Conservation (phyloP, 192 early-diverging fungal species). For the Coemansia sp. region DNA sequence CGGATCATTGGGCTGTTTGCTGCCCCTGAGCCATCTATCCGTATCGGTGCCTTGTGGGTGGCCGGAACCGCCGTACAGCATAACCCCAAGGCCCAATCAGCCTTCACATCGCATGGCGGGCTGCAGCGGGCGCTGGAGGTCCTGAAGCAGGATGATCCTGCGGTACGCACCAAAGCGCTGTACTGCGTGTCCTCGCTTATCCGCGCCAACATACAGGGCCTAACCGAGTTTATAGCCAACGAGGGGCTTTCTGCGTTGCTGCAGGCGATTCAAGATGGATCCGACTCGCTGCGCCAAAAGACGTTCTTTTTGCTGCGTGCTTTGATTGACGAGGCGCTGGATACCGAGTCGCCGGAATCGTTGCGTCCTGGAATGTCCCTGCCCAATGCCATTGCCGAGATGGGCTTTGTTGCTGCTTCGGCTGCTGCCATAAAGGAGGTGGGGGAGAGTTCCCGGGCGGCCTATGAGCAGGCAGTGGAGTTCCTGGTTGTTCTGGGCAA, state of each 20-base stretch:
- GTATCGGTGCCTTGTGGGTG: constrained; percentile 81
- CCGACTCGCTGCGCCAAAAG: constrained; percentile 32
- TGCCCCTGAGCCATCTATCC: constrained; percentile 56
- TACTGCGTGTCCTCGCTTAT: constrained; percentile 70
- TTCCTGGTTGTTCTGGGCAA: constrained; percentile 23
- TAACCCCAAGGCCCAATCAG: constrained; percentile 79
- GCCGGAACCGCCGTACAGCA: constrained; percentile 93
- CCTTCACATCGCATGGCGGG: constrained; percentile 56
- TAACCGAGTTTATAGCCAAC: constrained; percentile 56
- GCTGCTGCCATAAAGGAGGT: constrained; percentile 43
- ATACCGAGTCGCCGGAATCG: constrained; percentile 28
- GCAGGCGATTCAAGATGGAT: constrained; percentile 43
- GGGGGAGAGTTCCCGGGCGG: constrained; percentile 32
- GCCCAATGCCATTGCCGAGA: constrained; percentile 43
- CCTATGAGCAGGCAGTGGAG: constrained; percentile 32
- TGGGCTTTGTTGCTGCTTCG: constrained; percentile 53
- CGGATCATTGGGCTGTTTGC: constrained; percentile 57
- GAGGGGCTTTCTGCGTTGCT: constrained; percentile 52
- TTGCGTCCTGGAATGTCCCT: constrained; percentile 36
- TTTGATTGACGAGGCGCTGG: constrained; percentile 61
- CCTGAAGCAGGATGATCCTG: constrained; percentile 30
- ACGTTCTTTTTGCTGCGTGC: constrained; percentile 63
- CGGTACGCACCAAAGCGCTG: constrained; percentile 64
- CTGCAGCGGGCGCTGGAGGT: constrained; percentile 51
- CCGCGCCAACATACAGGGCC: constrained; percentile 57